phyloP scores from a whole-genome alignment of 352 stramenopile species.

The Stramenopiles sp. region DNA sequence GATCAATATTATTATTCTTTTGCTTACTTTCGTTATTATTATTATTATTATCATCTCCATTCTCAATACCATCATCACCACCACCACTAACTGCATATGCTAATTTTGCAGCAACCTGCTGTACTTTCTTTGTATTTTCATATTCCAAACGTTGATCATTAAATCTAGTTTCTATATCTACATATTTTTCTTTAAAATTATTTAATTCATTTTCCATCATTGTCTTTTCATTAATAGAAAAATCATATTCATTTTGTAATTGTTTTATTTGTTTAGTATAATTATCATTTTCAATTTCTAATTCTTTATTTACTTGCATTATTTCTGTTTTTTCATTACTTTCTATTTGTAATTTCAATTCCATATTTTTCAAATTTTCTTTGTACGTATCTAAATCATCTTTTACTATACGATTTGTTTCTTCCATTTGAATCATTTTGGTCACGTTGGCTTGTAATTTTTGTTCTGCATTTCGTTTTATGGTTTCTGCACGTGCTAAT shows the following conservation, averaged over 20 bases:
- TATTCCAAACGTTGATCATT: not conserved
- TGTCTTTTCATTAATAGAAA: not conserved
- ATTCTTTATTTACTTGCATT: not conserved
- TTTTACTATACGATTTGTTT: too few species aligned
- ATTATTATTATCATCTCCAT: not conserved
- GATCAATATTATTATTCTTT: not conserved
- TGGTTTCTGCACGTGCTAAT: not conserved
- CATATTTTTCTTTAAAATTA: too few species aligned
- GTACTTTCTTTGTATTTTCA: not conserved
- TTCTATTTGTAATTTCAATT: not conserved
- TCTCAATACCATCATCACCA: not conserved
- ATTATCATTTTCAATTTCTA: not conserved
- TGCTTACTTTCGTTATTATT: not conserved
- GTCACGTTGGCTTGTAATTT: not conserved
- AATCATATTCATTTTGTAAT: not conserved
- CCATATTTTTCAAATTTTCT: not conserved
- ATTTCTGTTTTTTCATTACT: not conserved
- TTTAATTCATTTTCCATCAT: not conserved
- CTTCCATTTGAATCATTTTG: not conserved
- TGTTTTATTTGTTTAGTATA: not conserved
- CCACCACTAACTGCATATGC: not conserved
- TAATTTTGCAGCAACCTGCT: not conserved
- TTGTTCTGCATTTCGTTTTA: not conserved
- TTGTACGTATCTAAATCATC: not conserved
- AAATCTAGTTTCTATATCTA: not conserved